Conservation (phyloP, 2,329 filamentous ascomycete genomes). For the Microcyclospora pomicola region DNA sequence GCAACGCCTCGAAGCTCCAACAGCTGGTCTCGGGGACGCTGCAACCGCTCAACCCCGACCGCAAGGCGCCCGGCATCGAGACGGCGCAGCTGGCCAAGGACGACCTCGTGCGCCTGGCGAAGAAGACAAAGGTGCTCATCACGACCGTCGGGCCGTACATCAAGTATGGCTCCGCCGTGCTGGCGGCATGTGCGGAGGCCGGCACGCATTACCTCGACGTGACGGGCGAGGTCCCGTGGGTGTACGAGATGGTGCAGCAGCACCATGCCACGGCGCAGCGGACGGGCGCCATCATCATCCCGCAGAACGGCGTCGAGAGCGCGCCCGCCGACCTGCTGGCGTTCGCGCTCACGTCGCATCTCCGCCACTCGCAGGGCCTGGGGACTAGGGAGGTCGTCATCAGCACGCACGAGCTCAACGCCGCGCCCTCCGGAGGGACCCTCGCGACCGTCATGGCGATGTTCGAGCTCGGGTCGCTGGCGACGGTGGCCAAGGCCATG, state of each 20-base stretch:
- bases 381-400: constrained; percentile 39
- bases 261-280: constrained; percentile 46
- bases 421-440: constrained; percentile 42
- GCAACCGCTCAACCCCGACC: constrained; percentile 52
- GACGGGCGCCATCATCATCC: constrained; percentile 49
- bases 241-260: constrained; percentile 46
- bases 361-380: constrained; percentile 38
- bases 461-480: constrained; percentile 34
- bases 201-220: constrained; percentile 57
- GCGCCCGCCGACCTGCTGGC: constrained; percentile 44
- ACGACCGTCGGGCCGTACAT: constrained; percentile 46
- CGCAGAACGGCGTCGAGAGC: constrained; percentile 47
- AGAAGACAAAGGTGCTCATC: constrained; percentile 44
- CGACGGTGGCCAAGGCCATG: constrained; percentile 34
- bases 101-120: constrained; percentile 38
- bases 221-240: constrained; percentile 52
- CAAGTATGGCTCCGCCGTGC: constrained; percentile 48
- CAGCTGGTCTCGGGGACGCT: constrained; percentile 49
- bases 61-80: constrained; percentile 51
- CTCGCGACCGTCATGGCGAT: constrained; percentile 51
- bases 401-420: constrained; percentile 41
- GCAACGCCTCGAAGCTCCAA: constrained; percentile 63
- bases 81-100: constrained; percentile 33
- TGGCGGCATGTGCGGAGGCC: constrained; percentile 49
- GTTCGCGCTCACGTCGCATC: constrained; percentile 39